Base-by-base conservation (phyloP, 1,139 yeast species). In the Candida sp. region DNA sequence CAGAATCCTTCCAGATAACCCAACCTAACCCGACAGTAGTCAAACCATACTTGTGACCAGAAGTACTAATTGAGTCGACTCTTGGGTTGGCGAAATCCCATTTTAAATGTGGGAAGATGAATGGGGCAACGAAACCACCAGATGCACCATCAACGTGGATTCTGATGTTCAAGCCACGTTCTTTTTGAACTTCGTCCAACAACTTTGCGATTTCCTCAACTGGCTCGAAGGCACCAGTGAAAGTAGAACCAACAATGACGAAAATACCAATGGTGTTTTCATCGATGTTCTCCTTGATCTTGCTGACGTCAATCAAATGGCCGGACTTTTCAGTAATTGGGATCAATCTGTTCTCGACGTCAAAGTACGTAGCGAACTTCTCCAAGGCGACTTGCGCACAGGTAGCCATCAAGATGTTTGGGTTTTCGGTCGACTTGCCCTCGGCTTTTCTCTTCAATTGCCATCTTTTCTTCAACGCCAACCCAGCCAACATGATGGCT, bases 81-180 rank as follows among this genome's bases (percentile, higher is more conserved):
- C 97, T 80, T 33, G 83, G 82, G 47, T 88, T 67, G 50, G 84
- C 73, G 71, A 92, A 92, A 68, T 91, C 97, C 97, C 97, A 92
- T 57, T 78, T 78, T 58, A 86, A 75, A 30, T 85, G 80, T 5
- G 96, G 96, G 66, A 79, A 87, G 30, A 85, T 70, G 63, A 92
- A 89, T 22, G 98, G 97, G 2, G 96, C 96, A 37, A 90, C 83
- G 65, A 92, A 84, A 1, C 89, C 98, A 51, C 98, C 98, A 42
- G 92, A 84, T 1, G 98, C 98, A 57, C 96, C 98, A 68, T 92
- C 98, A 38, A 92, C 96, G 65, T 92, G 98, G 63, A 92, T 91
- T 50, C 96, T 91, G 48, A 90, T 72, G 61, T 81, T 81, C 54
- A 75, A 59, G 3, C 96, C 96, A 6, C 80, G 85, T 65, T 89